Evolutionary conservation across 176 grass and related monocot genomes (phyloP), one percentile per base, ranked within the genome.

Genomic region (Carex parvula): DNA sequence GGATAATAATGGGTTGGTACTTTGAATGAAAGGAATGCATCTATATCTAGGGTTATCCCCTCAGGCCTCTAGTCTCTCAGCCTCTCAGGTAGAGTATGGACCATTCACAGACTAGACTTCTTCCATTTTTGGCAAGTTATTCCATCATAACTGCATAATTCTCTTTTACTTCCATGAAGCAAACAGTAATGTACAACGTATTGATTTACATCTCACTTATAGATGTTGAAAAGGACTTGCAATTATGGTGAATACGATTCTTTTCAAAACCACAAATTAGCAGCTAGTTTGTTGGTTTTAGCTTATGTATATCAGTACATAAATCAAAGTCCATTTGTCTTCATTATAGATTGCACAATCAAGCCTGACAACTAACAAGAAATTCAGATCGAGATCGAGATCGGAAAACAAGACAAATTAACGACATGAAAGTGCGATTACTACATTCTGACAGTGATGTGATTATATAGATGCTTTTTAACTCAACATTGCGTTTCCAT

Each of bases 101-200:
- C 85, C 85, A 87, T 87, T 46, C 63, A 61, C 79, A 60, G 85
- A 69, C 32, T 59, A 73, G 64, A 70, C 55, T 59, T 3, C 12
- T 55, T 85, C 85, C 74, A 88, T 87, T 84, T 89, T 70, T 89
- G 84, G 88, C 60, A 95, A 95, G 82, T 65, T 70, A 69, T 84
- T 85, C 88, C 83, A 89, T 85, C 65, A 88, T 89, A 84, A 76
- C 79, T 81, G 89, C 90, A 95, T 90, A 77, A 91, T 95, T 82
- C 56, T 84, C 87, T 86, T 88, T 88, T 78, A 79, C 56, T 76
- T 79, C 72, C 33, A 69, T 18, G 50, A 24, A 42, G 22, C 70
- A 82, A 87, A 81, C 59, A 42, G 70, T 29, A 53, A 75, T 26
- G 70, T 26, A 77, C 73, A 56, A 56, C 4, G 14, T 77, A 56